Percentiles rank a stretch among this genome's conserved stretches.
phyloP scores from a whole-genome alignment of 2,329 filamentous ascomycete species.

The Intubia oerlemansii region DNA sequence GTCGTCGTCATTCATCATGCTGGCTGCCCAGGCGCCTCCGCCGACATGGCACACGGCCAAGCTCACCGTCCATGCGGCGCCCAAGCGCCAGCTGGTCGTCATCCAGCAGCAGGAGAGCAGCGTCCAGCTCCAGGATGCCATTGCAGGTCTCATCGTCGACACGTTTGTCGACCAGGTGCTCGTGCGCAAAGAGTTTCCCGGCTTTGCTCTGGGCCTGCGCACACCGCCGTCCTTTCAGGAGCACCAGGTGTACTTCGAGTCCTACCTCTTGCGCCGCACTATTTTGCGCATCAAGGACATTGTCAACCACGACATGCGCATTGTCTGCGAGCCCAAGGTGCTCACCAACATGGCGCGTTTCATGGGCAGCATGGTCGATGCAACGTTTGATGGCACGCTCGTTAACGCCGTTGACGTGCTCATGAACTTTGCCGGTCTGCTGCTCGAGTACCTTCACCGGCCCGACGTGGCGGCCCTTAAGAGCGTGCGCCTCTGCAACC shows the following conservation, averaged over 20 bases:
- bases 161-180: constrained; percentile 78
- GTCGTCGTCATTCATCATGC: constrained; percentile 76
- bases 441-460: constrained; percentile 75
- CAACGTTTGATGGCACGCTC: constrained; percentile 93
- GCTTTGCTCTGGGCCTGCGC: constrained; percentile 68
- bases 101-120: constrained; percentile 34
- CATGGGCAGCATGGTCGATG: constrained; percentile 62
- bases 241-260: constrained; percentile 88
- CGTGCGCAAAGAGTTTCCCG: constrained; percentile 71
- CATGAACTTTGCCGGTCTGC: constrained; percentile 65
- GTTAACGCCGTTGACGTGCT: constrained; percentile 66
- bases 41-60: constrained; percentile 36
- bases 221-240: constrained; percentile 85
- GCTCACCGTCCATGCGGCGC: constrained; percentile 39
- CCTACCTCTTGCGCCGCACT: constrained; percentile 60
- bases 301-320: constrained; percentile 48
- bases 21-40: constrained; percentile 47
- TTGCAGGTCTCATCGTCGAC: constrained; percentile 56
- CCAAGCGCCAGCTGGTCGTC: constrained; percentile 25
- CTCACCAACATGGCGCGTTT: constrained; percentile 75
- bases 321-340: constrained; percentile 60
- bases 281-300: constrained; percentile 48
- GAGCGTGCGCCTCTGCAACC: constrained; percentile 74
- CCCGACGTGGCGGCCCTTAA: constrained; percentile 66
- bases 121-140: constrained; percentile 49